These are phyloP conservation scores for Trametes sanguinea DNA, from an alignment of 768 basidiomycete species.

Conservation along the genomic window DNA sequence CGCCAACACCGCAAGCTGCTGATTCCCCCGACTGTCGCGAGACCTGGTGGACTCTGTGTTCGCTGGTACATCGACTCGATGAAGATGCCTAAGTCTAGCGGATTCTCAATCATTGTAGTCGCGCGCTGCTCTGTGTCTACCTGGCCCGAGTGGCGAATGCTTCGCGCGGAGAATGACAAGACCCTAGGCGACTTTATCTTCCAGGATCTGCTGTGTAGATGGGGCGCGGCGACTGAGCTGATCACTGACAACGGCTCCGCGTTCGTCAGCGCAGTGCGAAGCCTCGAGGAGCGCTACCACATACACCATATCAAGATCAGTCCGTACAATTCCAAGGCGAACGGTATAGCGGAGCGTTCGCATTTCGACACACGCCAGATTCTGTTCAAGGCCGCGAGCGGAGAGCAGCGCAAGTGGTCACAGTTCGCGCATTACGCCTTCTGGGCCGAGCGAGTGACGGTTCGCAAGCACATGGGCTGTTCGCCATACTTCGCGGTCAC, in stretches of 20 bases:
- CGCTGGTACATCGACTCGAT: conserved; percentile 45
- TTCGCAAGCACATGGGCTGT: conserved; percentile 31
- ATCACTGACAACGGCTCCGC: conserved; percentile 45
- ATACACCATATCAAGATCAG: conserved; percentile 44
- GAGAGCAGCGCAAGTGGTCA: conserved; percentile 26
- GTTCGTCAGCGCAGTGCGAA: conserved; percentile 28
- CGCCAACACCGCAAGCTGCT: conserved; percentile 24
- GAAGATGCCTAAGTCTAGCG: conserved; percentile 38
- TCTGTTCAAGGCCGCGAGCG: conserved; percentile 35
- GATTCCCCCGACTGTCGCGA: conserved; percentile 25
- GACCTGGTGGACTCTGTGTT: conserved; percentile 31
- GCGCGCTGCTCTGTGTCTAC: conserved; percentile 36
- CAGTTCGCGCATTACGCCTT: conserved; percentile 30
- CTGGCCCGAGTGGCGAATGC: conserved; percentile 35
- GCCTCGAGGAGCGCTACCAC: conserved; percentile 29
- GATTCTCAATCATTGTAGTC: conserved; percentile 40
- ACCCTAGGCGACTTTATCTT: conserved; percentile 37
- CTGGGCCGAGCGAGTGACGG: conserved; percentile 41
- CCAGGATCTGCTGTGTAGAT: conserved; percentile 38
- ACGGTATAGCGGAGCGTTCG: conserved; percentile 40
- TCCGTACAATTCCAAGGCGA: conserved; percentile 44
- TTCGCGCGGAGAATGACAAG: conserved; percentile 33
- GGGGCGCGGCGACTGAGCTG: conserved; percentile 41
- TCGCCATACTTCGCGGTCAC: conserved; percentile 31
- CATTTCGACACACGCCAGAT: conserved; percentile 37